Percentiles rank a stretch among this genome's conserved stretches.
phyloP scores from a whole-genome alignment of 805 yeast genomes.

The Wickerhamomyces chaumierensis region DNA sequence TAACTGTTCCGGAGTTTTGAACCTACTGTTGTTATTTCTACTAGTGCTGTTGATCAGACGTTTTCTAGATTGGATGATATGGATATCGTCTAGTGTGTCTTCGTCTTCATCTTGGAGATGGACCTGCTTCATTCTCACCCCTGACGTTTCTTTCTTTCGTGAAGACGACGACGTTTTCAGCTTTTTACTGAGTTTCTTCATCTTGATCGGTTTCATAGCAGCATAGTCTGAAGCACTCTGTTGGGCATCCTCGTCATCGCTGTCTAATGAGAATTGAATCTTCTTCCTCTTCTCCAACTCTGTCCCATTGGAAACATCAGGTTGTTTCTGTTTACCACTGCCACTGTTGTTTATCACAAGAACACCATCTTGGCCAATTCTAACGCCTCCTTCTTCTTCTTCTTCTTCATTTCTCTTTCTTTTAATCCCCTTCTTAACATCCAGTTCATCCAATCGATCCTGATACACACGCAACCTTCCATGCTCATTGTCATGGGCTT shows the following conservation, averaged over 20 bases:
- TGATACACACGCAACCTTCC: too few relatives aligned
- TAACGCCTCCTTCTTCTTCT: conserved; percentile 3
- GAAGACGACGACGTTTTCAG: conserved; percentile 1
- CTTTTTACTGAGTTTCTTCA: conserved; percentile 20
- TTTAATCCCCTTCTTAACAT: background rate
- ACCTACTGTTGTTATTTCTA: conserved; percentile 7
- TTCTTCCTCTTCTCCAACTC: background rate
- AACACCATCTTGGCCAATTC: too few relatives aligned
- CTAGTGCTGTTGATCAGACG: conserved; percentile 17
- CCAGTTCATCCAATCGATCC: conserved; percentile 8
- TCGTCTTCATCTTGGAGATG: conserved; percentile 17
- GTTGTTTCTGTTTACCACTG: background rate
- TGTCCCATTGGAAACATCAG: background rate
- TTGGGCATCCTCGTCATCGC: conserved; percentile 6
- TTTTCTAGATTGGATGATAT: background rate
- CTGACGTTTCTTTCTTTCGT: conserved; percentile 5
- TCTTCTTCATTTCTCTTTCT: conserved; percentile 1
- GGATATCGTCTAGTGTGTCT: conserved; percentile 13
- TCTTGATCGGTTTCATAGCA: conserved; percentile 18
- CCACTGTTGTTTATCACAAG: too few relatives aligned
- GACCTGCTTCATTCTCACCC: conserved; percentile 16
- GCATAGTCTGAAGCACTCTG: conserved; percentile 13
- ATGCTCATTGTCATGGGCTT: too few relatives aligned
- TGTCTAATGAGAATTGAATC: conserved; percentile 7
- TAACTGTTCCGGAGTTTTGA: conserved; percentile 11